Evolutionary conservation across 2,329 filamentous ascomycete genomes (phyloP).

Genomic region (Fusarium anguioides): DNA sequence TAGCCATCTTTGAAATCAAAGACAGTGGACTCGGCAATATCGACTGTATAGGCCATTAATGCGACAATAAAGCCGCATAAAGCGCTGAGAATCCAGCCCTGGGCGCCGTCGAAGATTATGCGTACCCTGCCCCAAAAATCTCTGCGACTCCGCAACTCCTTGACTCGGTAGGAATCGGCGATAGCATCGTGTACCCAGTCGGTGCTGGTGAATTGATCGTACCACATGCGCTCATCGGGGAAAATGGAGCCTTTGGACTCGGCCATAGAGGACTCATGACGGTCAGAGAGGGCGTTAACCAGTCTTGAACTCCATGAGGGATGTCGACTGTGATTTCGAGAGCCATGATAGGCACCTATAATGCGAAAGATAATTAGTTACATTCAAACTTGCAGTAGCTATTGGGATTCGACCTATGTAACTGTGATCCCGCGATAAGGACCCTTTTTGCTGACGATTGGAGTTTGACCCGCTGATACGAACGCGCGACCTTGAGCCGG

Average conservation of each 20-base stretch:
- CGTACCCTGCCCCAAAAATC: conserved; percentile 84
- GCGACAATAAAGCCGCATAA: conserved; percentile 90
- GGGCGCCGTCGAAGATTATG: conserved; percentile 83
- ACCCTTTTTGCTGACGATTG: conserved; percentile 40
- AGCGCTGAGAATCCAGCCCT: conserved; percentile 94
- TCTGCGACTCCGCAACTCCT: conserved; percentile 81
- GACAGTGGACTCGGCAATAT: conserved; percentile 84
- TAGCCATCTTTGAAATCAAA: conserved; percentile 95
- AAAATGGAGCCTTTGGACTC: conserved; percentile 75
- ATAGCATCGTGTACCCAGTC: conserved; percentile 99
- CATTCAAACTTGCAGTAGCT: neutral
- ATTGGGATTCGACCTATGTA: conserved; percentile 51
- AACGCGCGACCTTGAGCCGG: conserved; percentile 55
- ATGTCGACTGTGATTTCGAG: conserved; percentile 66
- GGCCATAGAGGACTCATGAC: conserved; percentile 64
- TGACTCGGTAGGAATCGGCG: conserved; percentile 89
- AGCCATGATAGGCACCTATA: conserved; percentile 53
- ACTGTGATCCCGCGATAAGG: conserved; percentile 56
- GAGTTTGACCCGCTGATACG: conserved; percentile 52
- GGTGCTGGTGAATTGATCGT: conserved; percentile 97
- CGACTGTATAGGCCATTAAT: conserved; percentile 85
- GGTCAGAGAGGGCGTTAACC: conserved; percentile 69
- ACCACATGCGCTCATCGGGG: conserved; percentile 92
- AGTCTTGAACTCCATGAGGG: conserved; percentile 71
- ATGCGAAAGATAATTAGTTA: conserved; percentile 17